Conservation (phyloP, 768 basidiomycete species). For the Boletus barrowsii region DNA sequence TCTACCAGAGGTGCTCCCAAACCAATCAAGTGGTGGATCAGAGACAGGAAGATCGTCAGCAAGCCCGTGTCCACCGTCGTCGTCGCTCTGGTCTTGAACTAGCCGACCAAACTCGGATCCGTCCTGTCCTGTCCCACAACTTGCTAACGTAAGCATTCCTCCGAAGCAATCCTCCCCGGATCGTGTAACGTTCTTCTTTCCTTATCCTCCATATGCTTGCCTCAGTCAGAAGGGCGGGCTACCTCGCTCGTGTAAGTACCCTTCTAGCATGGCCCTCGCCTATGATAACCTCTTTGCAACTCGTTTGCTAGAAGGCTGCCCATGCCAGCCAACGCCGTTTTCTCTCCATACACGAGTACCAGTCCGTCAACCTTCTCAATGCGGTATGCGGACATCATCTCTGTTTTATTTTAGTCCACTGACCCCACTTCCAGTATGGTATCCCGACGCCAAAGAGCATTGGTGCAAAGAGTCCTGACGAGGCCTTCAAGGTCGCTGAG, state of each 20-base stretch:
- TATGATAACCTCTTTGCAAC: neutral
- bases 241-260: slow-evolving; percentile 57
- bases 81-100: slow-evolving; percentile 59
- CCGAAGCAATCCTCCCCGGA: slow-evolving; percentile 13
- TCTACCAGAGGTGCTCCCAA: slow-evolving; percentile 64
- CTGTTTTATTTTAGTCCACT: neutral
- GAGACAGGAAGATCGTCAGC: slow-evolving; percentile 62
- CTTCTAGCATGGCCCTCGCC: neutral
- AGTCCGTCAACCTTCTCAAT: slow-evolving; percentile 92
- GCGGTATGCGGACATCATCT: slow-evolving; percentile 51
- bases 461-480: slow-evolving; percentile 81
- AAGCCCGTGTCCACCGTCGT: slow-evolving; percentile 62
- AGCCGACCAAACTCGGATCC: slow-evolving; percentile 1
- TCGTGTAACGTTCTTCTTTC: slow-evolving; percentile 14
- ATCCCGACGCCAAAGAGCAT: slow-evolving; percentile 92
- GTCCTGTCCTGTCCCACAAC: neutral
- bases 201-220: slow-evolving; percentile 54
- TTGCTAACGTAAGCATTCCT: slow-evolving; percentile 42
- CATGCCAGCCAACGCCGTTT: slow-evolving; percentile 85
- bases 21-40: slow-evolving; percentile 44
- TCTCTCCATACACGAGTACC: slow-evolving; percentile 97
- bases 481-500: slow-evolving; percentile 87
- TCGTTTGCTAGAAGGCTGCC: slow-evolving; percentile 42
- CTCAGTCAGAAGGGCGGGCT: slow-evolving; percentile 61
- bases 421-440: slow-evolving; percentile 67